phyloP scores from a whole-genome alignment of 177 flowering plant species.

The Vitis hybrid region DNA sequence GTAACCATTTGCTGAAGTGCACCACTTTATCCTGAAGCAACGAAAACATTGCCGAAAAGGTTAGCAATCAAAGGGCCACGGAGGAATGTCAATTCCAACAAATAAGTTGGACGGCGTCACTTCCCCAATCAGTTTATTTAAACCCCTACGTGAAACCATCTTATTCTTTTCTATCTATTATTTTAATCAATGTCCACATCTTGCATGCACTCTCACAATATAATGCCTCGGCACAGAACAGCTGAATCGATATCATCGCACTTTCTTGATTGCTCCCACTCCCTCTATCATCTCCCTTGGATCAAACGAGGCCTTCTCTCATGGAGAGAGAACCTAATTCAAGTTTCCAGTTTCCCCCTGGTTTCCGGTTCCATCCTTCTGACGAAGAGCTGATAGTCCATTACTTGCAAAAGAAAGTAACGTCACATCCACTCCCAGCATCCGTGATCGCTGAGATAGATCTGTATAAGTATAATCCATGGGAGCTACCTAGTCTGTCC shows the following conservation, averaged over 20 bases:
- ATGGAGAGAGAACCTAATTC: conserved; percentile 26
- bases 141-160: background rate
- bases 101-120: conserved; percentile 6
- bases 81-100: conserved; percentile 2
- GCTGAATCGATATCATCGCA: conserved; percentile 17
- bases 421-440: conserved; percentile 42
- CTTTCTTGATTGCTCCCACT: conserved; percentile 13
- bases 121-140: background rate
- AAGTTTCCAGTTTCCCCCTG: conserved; percentile 41
- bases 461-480: conserved; percentile 55
- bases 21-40: no score
- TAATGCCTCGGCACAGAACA: conserved; percentile 1
- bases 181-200: background rate
- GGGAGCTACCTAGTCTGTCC: conserved; percentile 54
- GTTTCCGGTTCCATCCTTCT: conserved; percentile 57
- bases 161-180: background rate
- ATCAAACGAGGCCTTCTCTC: background rate
- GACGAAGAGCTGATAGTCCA: conserved; percentile 59
- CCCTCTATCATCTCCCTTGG: background rate
- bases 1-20: no score
- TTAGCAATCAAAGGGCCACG: background rate
- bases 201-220: conserved; percentile 4
- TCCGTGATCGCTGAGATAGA: conserved; percentile 41
- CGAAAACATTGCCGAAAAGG: no score
- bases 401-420: conserved; percentile 43